A percentile compares a stretch with the other conserved stretches of the same genome.
phyloP scores from a whole-genome alignment of 352 stramenopile genomes.

The Plasmopara muralis region DNA sequence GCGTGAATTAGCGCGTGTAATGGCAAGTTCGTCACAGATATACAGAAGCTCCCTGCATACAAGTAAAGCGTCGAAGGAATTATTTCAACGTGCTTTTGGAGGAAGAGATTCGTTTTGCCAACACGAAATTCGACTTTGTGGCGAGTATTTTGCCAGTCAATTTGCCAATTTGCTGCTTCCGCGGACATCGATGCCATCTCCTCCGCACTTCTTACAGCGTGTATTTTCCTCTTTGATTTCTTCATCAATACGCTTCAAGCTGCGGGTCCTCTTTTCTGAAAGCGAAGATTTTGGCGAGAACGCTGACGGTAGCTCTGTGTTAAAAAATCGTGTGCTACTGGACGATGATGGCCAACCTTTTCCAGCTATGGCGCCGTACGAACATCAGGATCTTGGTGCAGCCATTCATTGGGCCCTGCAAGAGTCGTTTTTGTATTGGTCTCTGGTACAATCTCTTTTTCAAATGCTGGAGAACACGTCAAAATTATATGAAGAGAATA shows the following conservation, averaged over 20 bases:
- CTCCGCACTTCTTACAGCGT: slow-evolving; percentile 33
- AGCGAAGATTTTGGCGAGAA: slow-evolving; percentile 33
- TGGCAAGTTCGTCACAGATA: no score
- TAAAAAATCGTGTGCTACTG: slow-evolving; percentile 12
- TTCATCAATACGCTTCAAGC: slow-evolving; percentile 50
- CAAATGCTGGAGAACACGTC: no score
- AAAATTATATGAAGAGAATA: no score
- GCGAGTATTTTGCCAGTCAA: no score
- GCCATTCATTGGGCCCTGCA: slow-evolving; percentile 60
- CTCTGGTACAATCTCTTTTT: slow-evolving; percentile 17
- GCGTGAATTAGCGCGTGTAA: no score
- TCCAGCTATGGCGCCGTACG: slow-evolving; percentile 37
- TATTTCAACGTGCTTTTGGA: no score
- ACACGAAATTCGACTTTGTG: no score
- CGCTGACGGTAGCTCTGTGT: background rate
- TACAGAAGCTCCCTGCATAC: no score
- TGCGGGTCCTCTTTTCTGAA: slow-evolving; percentile 60
- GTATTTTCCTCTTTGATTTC: slow-evolving; percentile 49
- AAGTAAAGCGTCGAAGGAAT: no score
- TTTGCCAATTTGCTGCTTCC: no score
- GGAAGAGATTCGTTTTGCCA: no score
- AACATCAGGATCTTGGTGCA: slow-evolving; percentile 74
- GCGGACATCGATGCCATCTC: background rate
- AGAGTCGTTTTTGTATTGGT: slow-evolving; percentile 39
- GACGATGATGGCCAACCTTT: slow-evolving; percentile 19